Percentiles rank a stretch among this genome's conserved stretches.
These are phyloP conservation scores for Pythium oligandrum DNA, from an alignment of 352 stramenopile species.

Conservation along the genomic window DNA sequence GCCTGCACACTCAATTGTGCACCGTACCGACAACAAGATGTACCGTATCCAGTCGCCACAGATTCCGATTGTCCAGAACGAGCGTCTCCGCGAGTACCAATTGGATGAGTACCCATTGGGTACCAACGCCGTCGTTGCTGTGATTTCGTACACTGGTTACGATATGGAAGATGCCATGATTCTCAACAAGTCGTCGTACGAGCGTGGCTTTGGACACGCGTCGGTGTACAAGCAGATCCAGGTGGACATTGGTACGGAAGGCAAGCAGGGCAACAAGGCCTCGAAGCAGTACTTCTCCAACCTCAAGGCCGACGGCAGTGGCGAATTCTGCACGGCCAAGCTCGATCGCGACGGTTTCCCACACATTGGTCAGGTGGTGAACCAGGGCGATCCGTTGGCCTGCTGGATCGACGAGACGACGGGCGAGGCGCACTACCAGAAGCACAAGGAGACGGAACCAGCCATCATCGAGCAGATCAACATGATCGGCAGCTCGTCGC, in stretches of 20 bases:
- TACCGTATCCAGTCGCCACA: slow-evolving; percentile 99
- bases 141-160: slow-evolving; percentile 99
- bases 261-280: slow-evolving; percentile 61
- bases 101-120: slow-evolving; percentile 99
- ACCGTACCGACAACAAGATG: slow-evolving; percentile 99
- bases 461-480: slow-evolving; percentile 96
- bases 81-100: slow-evolving; percentile 94
- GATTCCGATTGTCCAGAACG: slow-evolving; percentile 97
- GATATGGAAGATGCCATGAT: slow-evolving; percentile 99
- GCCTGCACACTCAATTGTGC: slow-evolving; percentile 93
- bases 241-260: slow-evolving; percentile 82
- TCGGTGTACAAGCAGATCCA: slow-evolving; percentile 99
- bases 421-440: slow-evolving; percentile 85
- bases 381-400: slow-evolving; percentile 95
- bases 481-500: slow-evolving; percentile 66
- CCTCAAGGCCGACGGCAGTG: slow-evolving; percentile 74
- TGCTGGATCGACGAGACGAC: slow-evolving; percentile 95
- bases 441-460: slow-evolving; percentile 98
- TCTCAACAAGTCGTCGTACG: slow-evolving; percentile 98
- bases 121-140: slow-evolving; percentile 98
- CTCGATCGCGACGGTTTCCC: slow-evolving; percentile 97
- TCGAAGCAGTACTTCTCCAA: slow-evolving; percentile 92
- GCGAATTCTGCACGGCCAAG: slow-evolving; percentile 61
- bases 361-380: slow-evolving; percentile 92
- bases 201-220: slow-evolving; percentile 97